Percentiles rank a stretch among this genome's conserved stretches.
phyloP scores from a whole-genome alignment of 306 rosid species.

The Castanopsis chinensis region DNA sequence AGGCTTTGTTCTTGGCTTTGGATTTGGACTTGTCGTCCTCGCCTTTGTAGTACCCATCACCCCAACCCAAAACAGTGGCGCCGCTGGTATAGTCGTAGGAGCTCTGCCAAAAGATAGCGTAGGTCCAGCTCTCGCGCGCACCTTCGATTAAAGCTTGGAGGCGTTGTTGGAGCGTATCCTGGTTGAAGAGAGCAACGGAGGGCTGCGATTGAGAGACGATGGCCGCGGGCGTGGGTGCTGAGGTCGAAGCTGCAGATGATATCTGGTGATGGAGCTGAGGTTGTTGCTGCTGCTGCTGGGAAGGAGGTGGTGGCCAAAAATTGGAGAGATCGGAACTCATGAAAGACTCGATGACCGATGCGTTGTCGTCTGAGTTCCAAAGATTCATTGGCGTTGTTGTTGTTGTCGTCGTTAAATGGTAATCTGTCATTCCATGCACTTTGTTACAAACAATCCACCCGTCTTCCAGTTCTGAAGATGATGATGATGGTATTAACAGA shows the following conservation, averaged over 20 bases:
- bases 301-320: slow-evolving; percentile 49
- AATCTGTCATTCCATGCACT: slow-evolving; percentile 50
- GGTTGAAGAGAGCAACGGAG: slow-evolving; percentile 46
- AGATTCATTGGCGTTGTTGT: slow-evolving; percentile 62
- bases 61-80: slow-evolving; percentile 76
- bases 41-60: slow-evolving; percentile 91
- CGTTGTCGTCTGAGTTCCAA: slow-evolving; percentile 76
- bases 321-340: slow-evolving; percentile 70
- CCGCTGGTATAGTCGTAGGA: slow-evolving; percentile 63
- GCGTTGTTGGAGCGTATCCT: slow-evolving; percentile 85
- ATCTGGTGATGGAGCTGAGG: neutral
- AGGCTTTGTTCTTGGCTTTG: slow-evolving; percentile 24
- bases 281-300: slow-evolving; percentile 21
- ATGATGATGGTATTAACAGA: too few relatives aligned
- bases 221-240: slow-evolving; percentile 19
- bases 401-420: neutral
- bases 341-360: slow-evolving; percentile 88
- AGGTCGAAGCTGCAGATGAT: slow-evolving; percentile 44
- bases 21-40: slow-evolving; percentile 58
- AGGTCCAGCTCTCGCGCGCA: slow-evolving; percentile 73
- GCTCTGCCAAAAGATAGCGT: slow-evolving; percentile 96
- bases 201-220: slow-evolving; percentile 21
- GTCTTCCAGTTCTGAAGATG: too few relatives aligned
- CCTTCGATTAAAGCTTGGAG: slow-evolving; percentile 84
- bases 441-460: too few relatives aligned